Conservation (phyloP, 2,329 filamentous ascomycete genomes). For the Trichoderma pleuroti region DNA sequence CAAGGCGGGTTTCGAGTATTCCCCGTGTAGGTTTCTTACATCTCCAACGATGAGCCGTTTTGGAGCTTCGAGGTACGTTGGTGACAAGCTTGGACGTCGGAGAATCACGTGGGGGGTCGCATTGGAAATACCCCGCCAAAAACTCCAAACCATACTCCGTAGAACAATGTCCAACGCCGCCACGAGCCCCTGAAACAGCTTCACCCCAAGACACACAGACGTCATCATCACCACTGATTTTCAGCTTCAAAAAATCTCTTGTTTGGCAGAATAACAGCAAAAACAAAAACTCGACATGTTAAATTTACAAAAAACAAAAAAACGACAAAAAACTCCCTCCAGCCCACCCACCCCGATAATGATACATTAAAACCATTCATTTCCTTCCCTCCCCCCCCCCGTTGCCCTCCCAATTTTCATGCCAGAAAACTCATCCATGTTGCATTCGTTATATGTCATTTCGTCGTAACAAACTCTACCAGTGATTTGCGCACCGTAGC, state of each 20-base stretch:
- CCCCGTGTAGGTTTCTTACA: background rate
- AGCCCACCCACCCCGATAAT: background rate
- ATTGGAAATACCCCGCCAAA: background rate
- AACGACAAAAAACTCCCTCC: background rate
- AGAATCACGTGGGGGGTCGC: conserved; percentile 17
- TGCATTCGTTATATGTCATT: conserved; percentile 15
- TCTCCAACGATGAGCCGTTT: background rate
- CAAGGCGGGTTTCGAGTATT: fast-evolving
- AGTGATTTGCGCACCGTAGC: conserved; percentile 13
- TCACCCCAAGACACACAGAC: background rate
- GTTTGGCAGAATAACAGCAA: background rate
- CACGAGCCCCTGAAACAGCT: conserved; percentile 3
- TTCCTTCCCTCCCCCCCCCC: background rate
- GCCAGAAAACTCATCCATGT: conserved; percentile 4
- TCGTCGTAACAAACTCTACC: conserved; percentile 17
- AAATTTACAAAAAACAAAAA: background rate
- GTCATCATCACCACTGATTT: background rate
- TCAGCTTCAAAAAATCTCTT: background rate
- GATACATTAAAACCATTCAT: conserved; percentile 1
- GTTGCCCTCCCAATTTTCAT: background rate
- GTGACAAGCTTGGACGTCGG: background rate
- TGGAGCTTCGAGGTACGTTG: background rate
- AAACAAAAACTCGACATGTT: background rate
- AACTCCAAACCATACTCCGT: too few species aligned
- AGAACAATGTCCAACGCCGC: too few species aligned